A percentile compares a stretch with the other conserved stretches of the same genome.
phyloP scores from a whole-genome alignment of 345 rosid genomes.

The Syzygium oleosum region DNA sequence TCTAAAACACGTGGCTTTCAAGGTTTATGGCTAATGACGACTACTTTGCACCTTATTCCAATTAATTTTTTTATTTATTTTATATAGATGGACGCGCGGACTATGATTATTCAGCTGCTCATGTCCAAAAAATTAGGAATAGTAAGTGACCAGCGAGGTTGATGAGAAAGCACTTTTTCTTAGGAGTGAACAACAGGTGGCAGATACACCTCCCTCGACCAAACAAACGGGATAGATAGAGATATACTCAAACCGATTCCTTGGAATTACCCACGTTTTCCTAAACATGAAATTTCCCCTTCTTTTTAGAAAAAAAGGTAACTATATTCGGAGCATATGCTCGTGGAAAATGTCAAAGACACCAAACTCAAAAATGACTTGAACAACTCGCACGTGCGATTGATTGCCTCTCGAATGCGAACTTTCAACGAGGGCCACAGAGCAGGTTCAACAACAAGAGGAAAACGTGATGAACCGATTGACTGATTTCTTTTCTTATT shows the following conservation, averaged over 20 bases:
- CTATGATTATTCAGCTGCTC: background rate
- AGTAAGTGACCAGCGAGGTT: too few relatives aligned
- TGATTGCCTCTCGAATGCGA: background rate
- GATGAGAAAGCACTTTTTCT: too few relatives aligned
- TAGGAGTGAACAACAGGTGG: too few relatives aligned
- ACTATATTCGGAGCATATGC: background rate
- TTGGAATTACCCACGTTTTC: too few relatives aligned
- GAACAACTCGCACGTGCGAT: background rate
- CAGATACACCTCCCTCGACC: too few relatives aligned
- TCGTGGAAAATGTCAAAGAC: background rate
- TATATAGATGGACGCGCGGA: too few relatives aligned
- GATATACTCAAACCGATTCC: too few relatives aligned
- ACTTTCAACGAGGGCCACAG: background rate
- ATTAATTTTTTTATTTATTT: too few relatives aligned
- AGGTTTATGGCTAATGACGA: too few relatives aligned
- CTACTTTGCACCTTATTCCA: too few relatives aligned
- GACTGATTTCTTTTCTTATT: background rate
- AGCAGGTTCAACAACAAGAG: background rate
- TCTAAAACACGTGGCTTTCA: too few relatives aligned
- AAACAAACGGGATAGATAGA: background rate
- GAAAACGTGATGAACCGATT: background rate
- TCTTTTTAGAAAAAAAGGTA: background rate
- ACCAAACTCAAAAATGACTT: background rate
- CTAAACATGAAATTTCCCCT: background rate
- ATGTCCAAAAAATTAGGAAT: too few relatives aligned